These are phyloP conservation scores for Penicillium manginii DNA, from an alignment of 495 filamentous ascomycete species.

Conservation along the genomic window DNA sequence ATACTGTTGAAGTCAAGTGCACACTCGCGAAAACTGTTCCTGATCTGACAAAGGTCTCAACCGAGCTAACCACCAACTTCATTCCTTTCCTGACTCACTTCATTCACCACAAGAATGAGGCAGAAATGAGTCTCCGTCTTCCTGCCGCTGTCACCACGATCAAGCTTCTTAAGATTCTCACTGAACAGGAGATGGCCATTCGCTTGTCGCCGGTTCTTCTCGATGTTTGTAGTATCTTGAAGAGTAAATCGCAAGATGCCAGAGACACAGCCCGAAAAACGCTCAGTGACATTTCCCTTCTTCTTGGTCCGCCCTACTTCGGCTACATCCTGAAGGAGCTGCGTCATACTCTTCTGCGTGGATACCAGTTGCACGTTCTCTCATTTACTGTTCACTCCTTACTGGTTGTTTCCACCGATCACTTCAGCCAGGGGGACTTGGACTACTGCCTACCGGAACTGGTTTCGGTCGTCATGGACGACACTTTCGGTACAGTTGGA, in stretches of 20 bases:
- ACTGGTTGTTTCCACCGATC: constrained; percentile 72
- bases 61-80: constrained; percentile 74
- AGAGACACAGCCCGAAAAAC: constrained; percentile 90
- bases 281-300: constrained; percentile 74
- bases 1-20: constrained; percentile 34
- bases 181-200: constrained; percentile 67
- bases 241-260: constrained; percentile 85
- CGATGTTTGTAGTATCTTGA: constrained; percentile 89
- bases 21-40: constrained; percentile 70
- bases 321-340: constrained; percentile 94
- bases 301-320: constrained; percentile 82
- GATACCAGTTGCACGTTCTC: constrained; percentile 93
- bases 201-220: constrained; percentile 81
- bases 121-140: constrained; percentile 86
- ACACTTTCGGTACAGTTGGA: constrained; percentile 93
- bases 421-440: constrained; percentile 77
- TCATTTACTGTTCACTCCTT: constrained; percentile 96
- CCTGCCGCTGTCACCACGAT: constrained; percentile 84
- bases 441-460: constrained; percentile 85
- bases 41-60: constrained; percentile 66
- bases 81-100: constrained; percentile 76
- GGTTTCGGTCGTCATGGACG: constrained; percentile 88
- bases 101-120: constrained; percentile 91
- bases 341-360: constrained; percentile 74
- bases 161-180: constrained; percentile 81